A percentile compares a stretch with the other conserved stretches of the same genome.
Conservation (phyloP, 371 early-diverging fungal genomes). For the Mortierella polycephala region DNA sequence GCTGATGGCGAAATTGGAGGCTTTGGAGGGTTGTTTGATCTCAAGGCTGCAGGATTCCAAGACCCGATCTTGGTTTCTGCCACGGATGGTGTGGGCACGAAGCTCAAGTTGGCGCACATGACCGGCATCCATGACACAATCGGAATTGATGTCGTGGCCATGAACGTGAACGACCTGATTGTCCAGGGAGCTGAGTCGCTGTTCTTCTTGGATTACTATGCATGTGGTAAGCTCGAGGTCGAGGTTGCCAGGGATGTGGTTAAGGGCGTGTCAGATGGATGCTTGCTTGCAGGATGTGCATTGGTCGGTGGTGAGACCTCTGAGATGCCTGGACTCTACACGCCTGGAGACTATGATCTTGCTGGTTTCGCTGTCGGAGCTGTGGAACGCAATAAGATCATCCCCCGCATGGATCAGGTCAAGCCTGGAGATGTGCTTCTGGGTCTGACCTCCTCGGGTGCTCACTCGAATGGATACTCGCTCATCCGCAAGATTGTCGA, state of each 20-base stretch:
- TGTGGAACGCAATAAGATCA: conserved; percentile 88
- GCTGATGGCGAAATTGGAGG: conserved; percentile 97
- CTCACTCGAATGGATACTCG: conserved; percentile 98
- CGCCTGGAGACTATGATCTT: conserved; percentile 89
- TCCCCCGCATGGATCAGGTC: conserved; percentile 87
- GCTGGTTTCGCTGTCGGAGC: conserved; percentile 98
- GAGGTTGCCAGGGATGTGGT: conserved; percentile 92
- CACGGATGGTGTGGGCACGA: conserved; percentile 99
- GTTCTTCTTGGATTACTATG: conserved; percentile 98
- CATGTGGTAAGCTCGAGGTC: conserved; percentile 93
- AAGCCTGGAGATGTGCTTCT: conserved; percentile 85
- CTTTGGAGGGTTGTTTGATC: conserved; percentile 97
- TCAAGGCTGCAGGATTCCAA: conserved; percentile 89
- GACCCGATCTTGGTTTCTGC: conserved; percentile 96
- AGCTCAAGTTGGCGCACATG: conserved; percentile 94
- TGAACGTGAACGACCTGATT: conserved; percentile 98
- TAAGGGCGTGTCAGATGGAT: conserved; percentile 94
- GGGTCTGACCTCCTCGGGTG: conserved; percentile 93
- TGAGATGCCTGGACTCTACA: conserved; percentile 98
- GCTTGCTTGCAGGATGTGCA: conserved; percentile 91
- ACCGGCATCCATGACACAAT: conserved; percentile 90
- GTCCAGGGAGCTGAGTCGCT: conserved; percentile 99
- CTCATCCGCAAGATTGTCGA: conserved; percentile 92
- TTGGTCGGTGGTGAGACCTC: conserved; percentile 99
- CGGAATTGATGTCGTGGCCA: conserved; percentile 96